Base-by-base conservation (phyloP, 306 rosid species). In the Casuarina cunninghamiana region DNA sequence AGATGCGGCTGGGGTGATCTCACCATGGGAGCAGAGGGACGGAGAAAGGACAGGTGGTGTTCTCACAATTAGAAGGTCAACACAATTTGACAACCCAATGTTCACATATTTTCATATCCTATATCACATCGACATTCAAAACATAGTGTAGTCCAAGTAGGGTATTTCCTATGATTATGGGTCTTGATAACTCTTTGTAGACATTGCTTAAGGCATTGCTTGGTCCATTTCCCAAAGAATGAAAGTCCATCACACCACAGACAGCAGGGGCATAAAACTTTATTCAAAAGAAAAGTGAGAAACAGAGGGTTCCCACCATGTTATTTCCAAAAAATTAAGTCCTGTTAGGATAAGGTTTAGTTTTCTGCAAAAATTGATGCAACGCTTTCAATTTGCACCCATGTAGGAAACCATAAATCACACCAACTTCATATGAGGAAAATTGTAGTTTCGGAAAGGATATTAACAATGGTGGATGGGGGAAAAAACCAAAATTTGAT, bases 391-490 rank as follows among this genome's bases (percentile, higher is more conserved):
- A 19, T n/a, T 19, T 26, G 32, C 32, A 26, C 32, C 32, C 32
- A 26, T 26, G 39, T 65, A 65, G 13, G 19, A 32, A 10, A 0
- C 3, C 41, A 11, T 35, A 10, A 4, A 35, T 41, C 42, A 61
- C 42, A 35, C 42, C 12, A 12, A 21, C 42, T 60, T 6, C 5
- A 60, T 60, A 32, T 32, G 3, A 3, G 5, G 6, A 39, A 26
- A 39, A 66, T 16, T 11, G 10, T 41, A 39, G 21, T 41, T 41
- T 41, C 17, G 4, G 15, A 66, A 66, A 48, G 69, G 71, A 53
- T 79, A 78, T 46, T 77, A 53, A 32, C 70, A 73, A 16, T 11
- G 15, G 49, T 70, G 16, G 57, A 53, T 66, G n/a, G 67, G 42
- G n/a, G 19, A 72, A 78, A 58, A 46, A 72, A 49, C 16, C 9